Base-by-base conservation (phyloP, 2,329 filamentous ascomycete genomes). In the Clonostachys rosea region DNA sequence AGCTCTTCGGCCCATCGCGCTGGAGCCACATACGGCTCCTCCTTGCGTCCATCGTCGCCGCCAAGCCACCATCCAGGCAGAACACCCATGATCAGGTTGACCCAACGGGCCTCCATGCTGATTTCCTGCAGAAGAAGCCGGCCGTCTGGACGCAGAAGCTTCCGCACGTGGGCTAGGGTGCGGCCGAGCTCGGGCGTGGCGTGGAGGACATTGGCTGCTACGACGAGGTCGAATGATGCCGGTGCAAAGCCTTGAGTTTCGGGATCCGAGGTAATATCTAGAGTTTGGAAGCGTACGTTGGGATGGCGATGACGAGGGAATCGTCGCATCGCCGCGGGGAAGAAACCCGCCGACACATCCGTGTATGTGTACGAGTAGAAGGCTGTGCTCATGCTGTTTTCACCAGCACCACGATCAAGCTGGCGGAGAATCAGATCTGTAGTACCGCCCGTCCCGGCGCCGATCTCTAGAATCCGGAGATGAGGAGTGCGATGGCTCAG, bases 61-160 rank as follows among this genome's bases (percentile, higher is more conserved):
- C 65, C 65, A 1, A 63, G 50, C 67, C 66, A 69, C 66, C 67
- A 70, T 4, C 59, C 60, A 0, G 58, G 49, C 4, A 64, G 50
- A 10, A 30, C 9, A 3, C 24, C 24, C 24, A 30, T 30, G 24
- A 30, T 18, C 3, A n/a, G 4, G 7, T n/a, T 39, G 36, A 18
- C 14, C 36, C 14, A 39, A 8, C 36, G 36, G 14, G 17, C 14
- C 14, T 18, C 17, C 17, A 18, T 39, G 36, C 36, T n/a, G 14
- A 39, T 39, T 6, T 43, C 20, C 34, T 49, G 41, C 9, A 60
- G 40, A 1, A 58, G 20, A 4, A 60, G 52, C 20, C 50, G 52
- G 2, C 58, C 58, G 4, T 52, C 55, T 0, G 57, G 52, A 16
- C 48, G 54, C 8, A 63, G 49, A 11, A 66, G 52, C 42, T 18